These are phyloP conservation scores for Talaromyces albobiverticillius DNA, from an alignment of 2,329 filamentous ascomycete genomes.

Conservation along the genomic window DNA sequence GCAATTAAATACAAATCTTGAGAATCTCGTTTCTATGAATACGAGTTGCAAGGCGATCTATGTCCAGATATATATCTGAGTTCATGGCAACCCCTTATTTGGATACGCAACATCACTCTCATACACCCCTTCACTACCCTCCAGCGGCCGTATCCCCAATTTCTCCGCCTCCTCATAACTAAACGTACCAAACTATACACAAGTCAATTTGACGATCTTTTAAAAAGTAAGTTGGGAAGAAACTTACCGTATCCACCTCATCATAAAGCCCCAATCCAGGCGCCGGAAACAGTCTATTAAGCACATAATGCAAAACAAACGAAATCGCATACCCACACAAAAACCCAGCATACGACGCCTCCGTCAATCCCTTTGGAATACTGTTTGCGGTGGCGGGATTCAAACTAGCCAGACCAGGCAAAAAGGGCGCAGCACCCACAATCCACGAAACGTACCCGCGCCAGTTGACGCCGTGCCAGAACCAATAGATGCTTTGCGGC, in stretches of 20 bases:
- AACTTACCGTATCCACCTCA: slow-evolving; percentile 15
- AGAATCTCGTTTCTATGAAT: too few species aligned
- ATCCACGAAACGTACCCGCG: slow-evolving; percentile 42
- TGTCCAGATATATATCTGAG: too few species aligned
- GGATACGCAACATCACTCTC: too few species aligned
- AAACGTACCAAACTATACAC: neutral
- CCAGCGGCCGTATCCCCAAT: neutral
- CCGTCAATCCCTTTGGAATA: slow-evolving; percentile 32
- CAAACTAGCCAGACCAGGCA: slow-evolving; percentile 29
- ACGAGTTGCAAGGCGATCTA: too few species aligned
- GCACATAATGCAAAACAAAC: slow-evolving; percentile 30
- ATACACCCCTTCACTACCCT: neutral
- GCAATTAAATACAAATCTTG: too few species aligned
- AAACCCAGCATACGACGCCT: slow-evolving; percentile 44
- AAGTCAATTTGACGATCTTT: neutral
- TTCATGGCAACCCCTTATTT: too few species aligned
- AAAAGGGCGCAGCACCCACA: slow-evolving; percentile 28
- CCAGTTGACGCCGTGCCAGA: slow-evolving; percentile 44
- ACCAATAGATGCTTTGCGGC: slow-evolving; percentile 43
- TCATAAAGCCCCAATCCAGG: slow-evolving; percentile 21
- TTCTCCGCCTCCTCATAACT: slow-evolving; percentile 1
- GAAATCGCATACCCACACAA: slow-evolving; percentile 40
- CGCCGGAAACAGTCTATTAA: slow-evolving; percentile 32
- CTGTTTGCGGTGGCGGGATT: slow-evolving; percentile 17
- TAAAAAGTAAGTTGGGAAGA: neutral